These are phyloP conservation scores for Mycena maculata DNA, from an alignment of 768 basidiomycete genomes.

Conservation along the genomic window DNA sequence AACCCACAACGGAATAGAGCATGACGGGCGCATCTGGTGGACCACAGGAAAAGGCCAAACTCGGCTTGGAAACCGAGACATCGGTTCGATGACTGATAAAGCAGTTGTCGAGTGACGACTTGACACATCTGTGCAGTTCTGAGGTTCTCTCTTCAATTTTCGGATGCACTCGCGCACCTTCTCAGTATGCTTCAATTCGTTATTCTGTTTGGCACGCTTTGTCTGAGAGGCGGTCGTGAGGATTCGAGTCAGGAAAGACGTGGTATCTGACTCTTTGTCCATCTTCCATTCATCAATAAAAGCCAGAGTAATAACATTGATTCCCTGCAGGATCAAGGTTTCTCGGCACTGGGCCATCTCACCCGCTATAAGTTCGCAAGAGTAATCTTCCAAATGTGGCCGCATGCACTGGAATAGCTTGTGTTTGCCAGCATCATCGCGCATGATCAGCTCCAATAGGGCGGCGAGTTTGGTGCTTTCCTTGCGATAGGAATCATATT, in stretches of 20 bases:
- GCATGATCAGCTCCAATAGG: slow-evolving; percentile 4
- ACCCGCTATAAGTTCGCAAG: not conserved
- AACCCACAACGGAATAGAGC: slow-evolving; percentile 23
- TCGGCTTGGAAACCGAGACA: slow-evolving; percentile 26
- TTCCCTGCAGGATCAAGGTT: not conserved
- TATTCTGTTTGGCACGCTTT: not conserved
- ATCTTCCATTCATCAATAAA: slow-evolving; percentile 10
- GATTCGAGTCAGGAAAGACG: slow-evolving; percentile 2
- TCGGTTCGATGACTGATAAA: slow-evolving; percentile 2
- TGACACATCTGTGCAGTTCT: not conserved
- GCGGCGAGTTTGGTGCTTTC: not conserved
- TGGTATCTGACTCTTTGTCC: not conserved
- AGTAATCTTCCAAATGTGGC: not conserved
- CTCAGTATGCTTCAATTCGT: not conserved
- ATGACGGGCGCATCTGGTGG: slow-evolving; percentile 25
- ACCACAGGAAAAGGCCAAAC: slow-evolving; percentile 29
- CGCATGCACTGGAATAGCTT: not conserved
- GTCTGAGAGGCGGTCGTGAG: slow-evolving; percentile 15
- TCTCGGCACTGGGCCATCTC: not conserved
- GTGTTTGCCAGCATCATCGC: not conserved
- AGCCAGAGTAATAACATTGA: not conserved
- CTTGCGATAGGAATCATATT: not conserved
- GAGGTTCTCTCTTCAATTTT: not conserved
- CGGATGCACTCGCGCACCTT: not conserved
- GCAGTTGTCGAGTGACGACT: not conserved